Conservation (phyloP, 2,329 filamentous ascomycete genomes). For the Colletotrichum tropicicola region DNA sequence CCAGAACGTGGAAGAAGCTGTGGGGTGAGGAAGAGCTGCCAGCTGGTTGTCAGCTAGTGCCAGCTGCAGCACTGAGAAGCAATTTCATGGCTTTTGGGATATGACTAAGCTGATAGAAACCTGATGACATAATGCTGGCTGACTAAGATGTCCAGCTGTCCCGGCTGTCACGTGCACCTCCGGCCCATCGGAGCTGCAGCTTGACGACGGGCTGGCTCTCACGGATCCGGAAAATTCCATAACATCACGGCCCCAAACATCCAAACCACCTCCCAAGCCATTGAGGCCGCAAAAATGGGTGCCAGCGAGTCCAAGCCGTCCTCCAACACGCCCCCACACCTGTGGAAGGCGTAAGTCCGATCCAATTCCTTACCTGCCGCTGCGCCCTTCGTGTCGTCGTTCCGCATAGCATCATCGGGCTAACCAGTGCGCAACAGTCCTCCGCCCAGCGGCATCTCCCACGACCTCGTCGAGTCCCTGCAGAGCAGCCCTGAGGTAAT, state of each 20-base stretch:
- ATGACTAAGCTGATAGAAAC: not conserved
- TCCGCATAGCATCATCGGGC: not conserved
- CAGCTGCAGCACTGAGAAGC: no score
- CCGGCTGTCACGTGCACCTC: constrained; percentile 20
- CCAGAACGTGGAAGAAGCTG: not conserved
- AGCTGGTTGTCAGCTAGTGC: no score
- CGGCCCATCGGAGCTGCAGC: constrained; percentile 31
- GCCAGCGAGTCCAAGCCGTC: constrained; percentile 64
- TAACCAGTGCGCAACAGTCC: constrained; percentile 41
- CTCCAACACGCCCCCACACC: constrained; percentile 49
- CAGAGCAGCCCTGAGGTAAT: constrained; percentile 87
- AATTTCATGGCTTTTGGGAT: not conserved
- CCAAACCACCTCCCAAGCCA: constrained; percentile 29
- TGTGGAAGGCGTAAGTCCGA: constrained; percentile 65
- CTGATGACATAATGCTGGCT: not conserved
- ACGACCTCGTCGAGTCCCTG: constrained; percentile 82
- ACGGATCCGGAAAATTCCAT: constrained; percentile 33
- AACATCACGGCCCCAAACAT: constrained; percentile 30
- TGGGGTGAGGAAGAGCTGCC: not conserved
- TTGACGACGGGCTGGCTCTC: constrained; percentile 20
- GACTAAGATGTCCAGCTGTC: not conserved
- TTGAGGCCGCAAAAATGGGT: constrained; percentile 58
- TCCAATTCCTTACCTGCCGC: not conserved
- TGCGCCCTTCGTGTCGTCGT: not conserved
- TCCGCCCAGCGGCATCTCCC: constrained; percentile 71